Conservation (phyloP, 176 grass and related monocot species). For the Alloteropsis semialata region DNA sequence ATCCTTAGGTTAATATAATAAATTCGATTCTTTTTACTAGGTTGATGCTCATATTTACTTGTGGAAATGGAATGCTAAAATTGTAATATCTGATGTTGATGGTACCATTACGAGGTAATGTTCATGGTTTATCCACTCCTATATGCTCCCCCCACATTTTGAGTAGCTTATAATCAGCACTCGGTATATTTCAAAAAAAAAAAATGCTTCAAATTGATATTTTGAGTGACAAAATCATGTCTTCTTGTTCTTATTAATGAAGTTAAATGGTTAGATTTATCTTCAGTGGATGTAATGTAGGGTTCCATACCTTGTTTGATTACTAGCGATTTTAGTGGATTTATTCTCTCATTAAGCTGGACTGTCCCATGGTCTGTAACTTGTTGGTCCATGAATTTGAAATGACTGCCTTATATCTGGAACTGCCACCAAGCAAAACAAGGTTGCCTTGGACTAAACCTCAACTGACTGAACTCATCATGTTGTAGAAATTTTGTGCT, state of each 20-base stretch:
- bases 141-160: background rate
- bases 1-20: constrained; percentile 14
- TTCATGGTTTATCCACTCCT: background rate
- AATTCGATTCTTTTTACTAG: constrained; percentile 53
- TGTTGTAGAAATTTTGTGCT: background rate
- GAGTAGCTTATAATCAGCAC: constrained; percentile 7
- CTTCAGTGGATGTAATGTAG: background rate
- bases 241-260: background rate
- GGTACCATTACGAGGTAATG: constrained; percentile 96
- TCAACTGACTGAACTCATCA: background rate
- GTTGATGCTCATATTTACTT: constrained; percentile 98
- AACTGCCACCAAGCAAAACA: constrained; percentile 3
- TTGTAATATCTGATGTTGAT: constrained; percentile 99
- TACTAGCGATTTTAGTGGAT: background rate
- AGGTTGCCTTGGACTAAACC: background rate
- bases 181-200: background rate
- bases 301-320: background rate
- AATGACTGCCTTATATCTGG: background rate
- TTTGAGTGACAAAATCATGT: background rate
- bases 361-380: background rate
- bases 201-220: background rate
- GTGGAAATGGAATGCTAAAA: constrained; percentile 98
- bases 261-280: background rate
- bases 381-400: background rate
- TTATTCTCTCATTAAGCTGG: constrained; percentile 15